phyloP scores from a whole-genome alignment of 2,329 filamentous ascomycete genomes.

The Aspergillus sp. region DNA sequence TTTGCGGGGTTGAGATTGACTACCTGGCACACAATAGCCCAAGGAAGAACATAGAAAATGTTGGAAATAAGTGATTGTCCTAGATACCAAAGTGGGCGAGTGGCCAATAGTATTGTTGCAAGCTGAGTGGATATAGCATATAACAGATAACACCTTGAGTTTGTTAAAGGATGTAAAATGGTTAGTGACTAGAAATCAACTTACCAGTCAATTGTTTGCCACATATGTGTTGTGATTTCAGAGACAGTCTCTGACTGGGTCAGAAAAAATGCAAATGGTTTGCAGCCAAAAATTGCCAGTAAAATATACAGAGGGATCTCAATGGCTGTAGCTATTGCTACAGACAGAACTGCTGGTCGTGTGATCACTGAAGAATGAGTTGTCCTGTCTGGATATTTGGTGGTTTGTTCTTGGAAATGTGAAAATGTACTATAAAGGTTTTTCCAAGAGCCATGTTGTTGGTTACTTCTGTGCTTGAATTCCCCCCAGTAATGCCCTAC shows the following conservation, averaged over 20 bases:
- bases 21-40: slow-evolving; percentile 49
- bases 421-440: slow-evolving; percentile 12
- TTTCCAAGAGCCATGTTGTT: not conserved
- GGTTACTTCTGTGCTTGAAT: slow-evolving; percentile 15
- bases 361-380: slow-evolving; percentile 31
- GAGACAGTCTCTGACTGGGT: slow-evolving; percentile 51
- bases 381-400: not conserved
- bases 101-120: slow-evolving; percentile 56
- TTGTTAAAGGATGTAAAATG: not conserved
- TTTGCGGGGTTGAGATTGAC: slow-evolving; percentile 3
- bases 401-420: not conserved
- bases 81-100: slow-evolving; percentile 58
- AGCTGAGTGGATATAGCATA: slow-evolving; percentile 58
- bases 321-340: slow-evolving; percentile 29
- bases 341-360: slow-evolving; percentile 48
- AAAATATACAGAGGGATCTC: slow-evolving; percentile 57
- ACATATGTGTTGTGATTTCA: slow-evolving; percentile 57
- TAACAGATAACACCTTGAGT: slow-evolving; percentile 56
- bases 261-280: slow-evolving; percentile 55
- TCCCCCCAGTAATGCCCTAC: slow-evolving; percentile 59
- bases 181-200: not conserved
- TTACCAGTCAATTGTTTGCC: slow-evolving; percentile 31
- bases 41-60: slow-evolving; percentile 60
- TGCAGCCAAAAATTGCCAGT: slow-evolving; percentile 52
- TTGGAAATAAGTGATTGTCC: slow-evolving; percentile 60